Conservation (phyloP, 2,329 filamentous ascomycete genomes). For the Beauveria bassiana region DNA sequence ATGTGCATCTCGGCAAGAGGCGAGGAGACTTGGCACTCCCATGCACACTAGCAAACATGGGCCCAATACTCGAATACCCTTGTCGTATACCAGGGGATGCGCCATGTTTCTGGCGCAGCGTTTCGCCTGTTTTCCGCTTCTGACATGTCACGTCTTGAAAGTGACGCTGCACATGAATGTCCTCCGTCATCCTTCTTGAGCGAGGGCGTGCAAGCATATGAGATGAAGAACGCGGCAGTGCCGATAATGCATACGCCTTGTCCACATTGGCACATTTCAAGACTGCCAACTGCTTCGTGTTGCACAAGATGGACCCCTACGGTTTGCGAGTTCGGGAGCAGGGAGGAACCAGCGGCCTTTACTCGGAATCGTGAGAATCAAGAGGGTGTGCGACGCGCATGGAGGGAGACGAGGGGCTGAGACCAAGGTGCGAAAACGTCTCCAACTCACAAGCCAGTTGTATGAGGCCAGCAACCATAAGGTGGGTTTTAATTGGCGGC, state of each 20-base stretch:
- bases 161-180: neutral
- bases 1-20: neutral
- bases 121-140: neutral
- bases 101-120: neutral
- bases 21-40: neutral
- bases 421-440: neutral
- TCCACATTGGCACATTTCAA: neutral
- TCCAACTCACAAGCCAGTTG: neutral
- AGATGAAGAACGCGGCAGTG: too few relatives aligned
- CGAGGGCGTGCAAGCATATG: neutral
- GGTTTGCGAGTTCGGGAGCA: neutral
- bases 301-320: neutral
- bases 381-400: neutral
- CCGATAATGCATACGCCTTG: neutral
- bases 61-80: neutral
- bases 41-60: neutral
- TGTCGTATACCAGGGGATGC: neutral
- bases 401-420: neutral
- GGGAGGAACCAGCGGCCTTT: neutral
- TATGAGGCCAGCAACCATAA: neutral
- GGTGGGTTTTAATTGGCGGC: neutral
- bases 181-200: neutral
- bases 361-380: neutral
- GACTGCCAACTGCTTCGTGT: neutral
- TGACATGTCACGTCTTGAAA: constrained; percentile 5